Conservation (phyloP, 441 rosid species). For the Eugenia klotzschiana region DNA sequence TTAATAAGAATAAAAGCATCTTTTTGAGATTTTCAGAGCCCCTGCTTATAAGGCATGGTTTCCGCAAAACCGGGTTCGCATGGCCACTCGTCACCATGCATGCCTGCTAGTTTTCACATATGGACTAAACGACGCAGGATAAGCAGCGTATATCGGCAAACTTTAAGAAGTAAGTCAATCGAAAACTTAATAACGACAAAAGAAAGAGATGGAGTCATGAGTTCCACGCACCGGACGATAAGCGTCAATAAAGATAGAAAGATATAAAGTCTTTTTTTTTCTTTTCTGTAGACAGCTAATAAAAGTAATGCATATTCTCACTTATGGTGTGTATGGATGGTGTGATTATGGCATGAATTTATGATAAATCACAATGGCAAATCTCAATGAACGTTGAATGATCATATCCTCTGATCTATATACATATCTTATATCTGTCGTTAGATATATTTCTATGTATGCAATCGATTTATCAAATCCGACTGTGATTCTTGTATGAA, state of each 20-base stretch:
- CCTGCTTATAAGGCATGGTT: no score
- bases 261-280: not conserved
- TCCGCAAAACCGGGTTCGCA: no score
- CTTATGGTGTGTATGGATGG: not conserved
- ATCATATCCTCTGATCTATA: not conserved
- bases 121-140: not conserved
- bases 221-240: not conserved
- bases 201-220: not conserved
- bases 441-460: not conserved
- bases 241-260: not conserved
- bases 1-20: no score
- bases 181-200: not conserved
- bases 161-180: not conserved
- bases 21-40: no score
- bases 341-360: not conserved
- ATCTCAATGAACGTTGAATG: not conserved
- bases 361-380: not conserved
- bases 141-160: not conserved
- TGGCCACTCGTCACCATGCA: no score
- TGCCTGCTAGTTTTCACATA: not conserved
- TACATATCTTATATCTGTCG: not conserved
- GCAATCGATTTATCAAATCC: not conserved
- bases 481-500: not conserved
- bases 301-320: not conserved
- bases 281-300: not conserved